Evolutionary conservation across 106 monocot genomes (phyloP).

Genomic region (Posidonia australis): DNA sequence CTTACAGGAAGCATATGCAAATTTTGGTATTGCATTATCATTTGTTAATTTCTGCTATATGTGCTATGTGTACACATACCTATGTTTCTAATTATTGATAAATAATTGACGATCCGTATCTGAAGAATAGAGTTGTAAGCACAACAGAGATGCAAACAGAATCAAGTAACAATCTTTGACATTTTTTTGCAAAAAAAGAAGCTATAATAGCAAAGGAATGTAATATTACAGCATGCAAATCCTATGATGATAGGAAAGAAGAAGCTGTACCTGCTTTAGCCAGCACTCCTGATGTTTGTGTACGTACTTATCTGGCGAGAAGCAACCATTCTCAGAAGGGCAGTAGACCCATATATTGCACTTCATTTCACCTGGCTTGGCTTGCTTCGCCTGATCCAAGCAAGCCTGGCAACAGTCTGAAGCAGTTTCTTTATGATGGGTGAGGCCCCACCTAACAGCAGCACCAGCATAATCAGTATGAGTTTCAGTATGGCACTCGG

Average conservation of each 20-base stretch:
- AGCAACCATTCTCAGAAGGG: conserved; percentile 23
- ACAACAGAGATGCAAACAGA: no score
- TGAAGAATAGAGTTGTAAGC: no score
- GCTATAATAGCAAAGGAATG: not conserved
- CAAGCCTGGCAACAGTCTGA: conserved; percentile 32
- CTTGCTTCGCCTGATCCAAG: conserved; percentile 26
- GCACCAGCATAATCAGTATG: conserved; percentile 26
- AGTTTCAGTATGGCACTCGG: conserved; percentile 25
- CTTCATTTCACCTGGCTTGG: conserved; percentile 24
- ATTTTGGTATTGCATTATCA: no score
- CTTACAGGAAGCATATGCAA: no score
- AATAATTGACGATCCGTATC: no score
- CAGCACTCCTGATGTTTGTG: conserved; percentile 34
- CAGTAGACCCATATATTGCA: conserved; percentile 39
- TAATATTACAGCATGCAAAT: not conserved
- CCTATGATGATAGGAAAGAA: not conserved
- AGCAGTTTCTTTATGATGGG: conserved; percentile 28
- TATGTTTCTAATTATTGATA: no score
- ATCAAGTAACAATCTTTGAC: no score
- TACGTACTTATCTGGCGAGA: conserved; percentile 32
- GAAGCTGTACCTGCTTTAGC: conserved; percentile 22
- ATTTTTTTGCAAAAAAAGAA: not conserved
- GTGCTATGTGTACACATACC: no score
- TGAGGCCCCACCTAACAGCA: conserved; percentile 34
- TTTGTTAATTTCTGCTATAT: no score